These are phyloP conservation scores for Colletotrichum sp. DNA, from an alignment of 2,329 filamentous ascomycete species.

Conservation along the genomic window DNA sequence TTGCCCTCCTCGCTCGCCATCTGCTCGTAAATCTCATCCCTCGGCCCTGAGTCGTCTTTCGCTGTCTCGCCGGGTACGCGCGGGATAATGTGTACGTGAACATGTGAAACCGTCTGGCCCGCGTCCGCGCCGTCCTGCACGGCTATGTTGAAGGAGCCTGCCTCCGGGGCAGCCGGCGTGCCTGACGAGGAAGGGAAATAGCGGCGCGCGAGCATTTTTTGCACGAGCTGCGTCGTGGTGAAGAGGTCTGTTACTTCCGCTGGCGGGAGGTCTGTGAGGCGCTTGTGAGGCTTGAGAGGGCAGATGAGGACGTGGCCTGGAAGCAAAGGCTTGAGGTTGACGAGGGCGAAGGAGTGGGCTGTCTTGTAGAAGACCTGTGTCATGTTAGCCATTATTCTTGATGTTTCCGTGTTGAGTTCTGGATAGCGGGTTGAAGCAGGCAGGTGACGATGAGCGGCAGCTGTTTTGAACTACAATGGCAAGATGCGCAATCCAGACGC, in stretches of 20 bases:
- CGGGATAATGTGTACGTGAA: slow-evolving; percentile 93
- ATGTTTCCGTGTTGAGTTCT: fast-evolving
- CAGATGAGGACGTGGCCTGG: slow-evolving; percentile 94
- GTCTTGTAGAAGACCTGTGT: slow-evolving; percentile 85
- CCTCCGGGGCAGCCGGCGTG: slow-evolving; percentile 56
- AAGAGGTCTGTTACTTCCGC: slow-evolving; percentile 84
- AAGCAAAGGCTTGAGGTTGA: slow-evolving; percentile 94
- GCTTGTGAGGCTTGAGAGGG: slow-evolving; percentile 70
- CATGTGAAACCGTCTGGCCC: slow-evolving; percentile 91
- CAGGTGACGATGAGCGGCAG: background rate
- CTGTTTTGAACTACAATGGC: background rate
- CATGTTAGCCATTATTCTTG: background rate
- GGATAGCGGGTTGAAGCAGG: fast-evolving
- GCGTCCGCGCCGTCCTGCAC: slow-evolving; percentile 92
- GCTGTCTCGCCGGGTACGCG: slow-evolving; percentile 62
- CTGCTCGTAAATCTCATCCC: slow-evolving; percentile 79
- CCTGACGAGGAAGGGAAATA: slow-evolving; percentile 51
- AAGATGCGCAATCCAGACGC: background rate
- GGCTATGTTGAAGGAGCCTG: slow-evolving; percentile 86
- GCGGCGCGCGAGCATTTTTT: slow-evolving; percentile 70
- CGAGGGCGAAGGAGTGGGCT: slow-evolving; percentile 80
- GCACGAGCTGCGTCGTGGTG: slow-evolving; percentile 81
- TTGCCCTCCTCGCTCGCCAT: slow-evolving; percentile 88
- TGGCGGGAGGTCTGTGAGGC: slow-evolving; percentile 75
- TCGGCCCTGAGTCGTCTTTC: slow-evolving; percentile 46